Conservation (phyloP, 148 eudicot species). For the Selenicereus undatus region DNA sequence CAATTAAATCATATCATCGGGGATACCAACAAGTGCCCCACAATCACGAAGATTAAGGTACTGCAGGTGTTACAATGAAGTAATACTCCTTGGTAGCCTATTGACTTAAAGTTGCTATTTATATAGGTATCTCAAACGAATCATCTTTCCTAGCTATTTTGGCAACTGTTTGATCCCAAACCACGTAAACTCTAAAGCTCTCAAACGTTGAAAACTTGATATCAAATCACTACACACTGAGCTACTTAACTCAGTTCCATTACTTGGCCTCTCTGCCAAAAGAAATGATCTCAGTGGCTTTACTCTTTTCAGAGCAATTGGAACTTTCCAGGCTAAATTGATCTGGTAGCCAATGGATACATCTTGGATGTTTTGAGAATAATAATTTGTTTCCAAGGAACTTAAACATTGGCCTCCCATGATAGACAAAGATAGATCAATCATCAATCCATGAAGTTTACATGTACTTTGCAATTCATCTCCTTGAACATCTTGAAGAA, state of each 20-base stretch:
- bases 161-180: not conserved
- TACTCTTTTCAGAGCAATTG: not conserved
- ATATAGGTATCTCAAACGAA: not conserved
- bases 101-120: not conserved
- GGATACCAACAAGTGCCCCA: not conserved
- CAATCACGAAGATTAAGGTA: not conserved
- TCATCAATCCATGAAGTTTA: not conserved
- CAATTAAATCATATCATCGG: not conserved
- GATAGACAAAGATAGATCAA: not conserved
- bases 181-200: not conserved
- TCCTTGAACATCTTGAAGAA: too few species aligned
- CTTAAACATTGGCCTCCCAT: not conserved
- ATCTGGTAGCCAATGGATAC: not conserved
- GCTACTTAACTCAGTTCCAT: not conserved
- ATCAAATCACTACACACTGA: not conserved
- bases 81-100: not conserved
- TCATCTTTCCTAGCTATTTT: not conserved
- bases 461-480: too few species aligned
- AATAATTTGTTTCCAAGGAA: not conserved
- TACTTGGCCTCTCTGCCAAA: not conserved
- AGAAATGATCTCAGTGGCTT: not conserved
- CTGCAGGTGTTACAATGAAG: not conserved
- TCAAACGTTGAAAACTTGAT: not conserved
- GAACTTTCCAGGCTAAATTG: not conserved
- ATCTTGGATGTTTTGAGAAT: not conserved